Conservation (phyloP, 768 basidiomycete species). For the Pulveroboletus sp. region DNA sequence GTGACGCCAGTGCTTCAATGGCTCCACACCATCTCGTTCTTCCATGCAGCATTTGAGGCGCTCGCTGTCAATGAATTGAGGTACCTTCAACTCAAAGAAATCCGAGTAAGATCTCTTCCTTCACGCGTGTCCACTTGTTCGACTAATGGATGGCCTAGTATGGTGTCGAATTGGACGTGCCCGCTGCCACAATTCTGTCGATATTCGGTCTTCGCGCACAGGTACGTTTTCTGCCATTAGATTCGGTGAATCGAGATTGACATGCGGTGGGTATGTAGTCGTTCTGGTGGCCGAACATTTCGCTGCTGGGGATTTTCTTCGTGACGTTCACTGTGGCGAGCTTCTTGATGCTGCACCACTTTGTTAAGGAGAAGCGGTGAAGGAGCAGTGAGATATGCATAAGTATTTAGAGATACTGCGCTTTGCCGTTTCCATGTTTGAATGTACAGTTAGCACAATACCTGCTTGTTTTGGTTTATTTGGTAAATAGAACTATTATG, state of each 20-base stretch:
- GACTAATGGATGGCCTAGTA: constrained; percentile 51
- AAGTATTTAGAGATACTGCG: not conserved
- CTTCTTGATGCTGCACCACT: constrained; percentile 79
- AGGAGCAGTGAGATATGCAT: not conserved
- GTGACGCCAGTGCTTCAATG: constrained; percentile 70
- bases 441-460: not conserved
- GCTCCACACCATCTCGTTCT: constrained; percentile 92
- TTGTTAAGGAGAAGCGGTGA: constrained; percentile 71
- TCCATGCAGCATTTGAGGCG: constrained; percentile 98
- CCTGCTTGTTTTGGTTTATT: constrained; percentile 16
- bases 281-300: constrained; percentile 98
- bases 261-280: constrained; percentile 42
- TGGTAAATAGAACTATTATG: constrained; percentile 14
- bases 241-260: constrained; percentile 7
- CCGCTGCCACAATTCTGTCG: constrained; percentile 92
- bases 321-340: constrained; percentile 71
- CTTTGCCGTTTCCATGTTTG: not conserved
- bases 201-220: constrained; percentile 91
- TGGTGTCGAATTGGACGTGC: constrained; percentile 94
- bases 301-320: constrained; percentile 83
- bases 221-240: constrained; percentile 35
- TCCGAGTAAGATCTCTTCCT: constrained; percentile 58
- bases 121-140: not conserved
- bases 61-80: constrained; percentile 96
- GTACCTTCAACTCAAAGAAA: constrained; percentile 89